Conservation (phyloP, 495 filamentous ascomycete species). For the Oleoguttula mirabilis region DNA sequence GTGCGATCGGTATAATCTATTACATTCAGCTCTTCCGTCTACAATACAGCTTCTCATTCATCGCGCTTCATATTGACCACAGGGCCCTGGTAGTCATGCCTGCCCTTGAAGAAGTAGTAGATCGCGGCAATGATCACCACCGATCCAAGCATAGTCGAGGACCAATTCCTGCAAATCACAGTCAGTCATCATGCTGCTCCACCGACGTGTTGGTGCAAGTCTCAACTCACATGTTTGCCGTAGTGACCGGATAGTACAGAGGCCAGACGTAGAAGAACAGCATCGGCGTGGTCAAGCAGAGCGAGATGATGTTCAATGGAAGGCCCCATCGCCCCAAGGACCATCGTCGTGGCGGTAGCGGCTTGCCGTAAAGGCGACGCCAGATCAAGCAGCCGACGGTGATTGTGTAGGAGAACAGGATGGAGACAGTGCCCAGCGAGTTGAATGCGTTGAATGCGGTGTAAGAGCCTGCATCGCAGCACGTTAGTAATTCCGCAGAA, state of each 20-base stretch:
- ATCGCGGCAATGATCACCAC: constrained; percentile 21
- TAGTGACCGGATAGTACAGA: constrained; percentile 7
- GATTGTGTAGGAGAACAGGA: constrained; percentile 12
- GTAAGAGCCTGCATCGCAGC: too few relatives aligned
- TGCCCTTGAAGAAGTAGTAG: constrained; percentile 22
- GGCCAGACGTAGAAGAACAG: constrained; percentile 24
- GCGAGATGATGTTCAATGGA: constrained; percentile 10
- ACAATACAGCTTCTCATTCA: too few relatives aligned
- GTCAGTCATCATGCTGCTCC: background rate
- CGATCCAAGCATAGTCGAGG: constrained; percentile 11
- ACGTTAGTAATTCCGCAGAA: too few relatives aligned
- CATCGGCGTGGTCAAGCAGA: constrained; percentile 19
- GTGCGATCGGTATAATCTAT: too few relatives aligned
- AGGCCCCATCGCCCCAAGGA: constrained; percentile 4
- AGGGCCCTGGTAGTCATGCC: constrained; percentile 22
- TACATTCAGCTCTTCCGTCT: too few relatives aligned
- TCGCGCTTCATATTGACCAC: constrained; percentile 23
- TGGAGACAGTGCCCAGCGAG: constrained; percentile 25
- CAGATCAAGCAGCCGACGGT: constrained; percentile 7
- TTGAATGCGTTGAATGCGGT: constrained; percentile 45
- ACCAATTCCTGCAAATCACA: constrained; percentile 2
- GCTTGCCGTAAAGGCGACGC: constrained; percentile 1
- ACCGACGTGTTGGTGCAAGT: background rate
- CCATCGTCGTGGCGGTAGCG: constrained; percentile 1
- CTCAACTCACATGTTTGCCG: constrained; percentile 6